phyloP scores from a whole-genome alignment of 306 rosid genomes.

The Ormosia emarginata region DNA sequence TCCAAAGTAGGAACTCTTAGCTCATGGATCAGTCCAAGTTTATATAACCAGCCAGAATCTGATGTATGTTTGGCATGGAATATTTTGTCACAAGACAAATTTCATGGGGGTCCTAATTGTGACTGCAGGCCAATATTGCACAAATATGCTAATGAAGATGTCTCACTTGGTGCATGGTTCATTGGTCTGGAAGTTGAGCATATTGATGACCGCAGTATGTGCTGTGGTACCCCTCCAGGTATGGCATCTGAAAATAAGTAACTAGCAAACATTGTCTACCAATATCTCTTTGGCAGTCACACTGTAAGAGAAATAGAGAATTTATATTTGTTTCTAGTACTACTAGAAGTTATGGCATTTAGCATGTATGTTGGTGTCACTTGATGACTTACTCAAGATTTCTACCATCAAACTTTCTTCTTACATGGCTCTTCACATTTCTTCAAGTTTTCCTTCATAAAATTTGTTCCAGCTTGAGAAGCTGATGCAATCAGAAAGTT shows the following conservation, averaged over 20 bases:
- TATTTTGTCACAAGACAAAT: background rate
- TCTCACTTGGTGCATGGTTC: constrained; percentile 96
- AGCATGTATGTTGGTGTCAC: background rate
- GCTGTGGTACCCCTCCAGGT: constrained; percentile 99
- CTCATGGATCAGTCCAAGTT: background rate
- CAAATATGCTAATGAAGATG: constrained; percentile 97
- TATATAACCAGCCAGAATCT: background rate
- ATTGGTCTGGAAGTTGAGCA: constrained; percentile 98
- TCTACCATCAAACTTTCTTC: background rate
- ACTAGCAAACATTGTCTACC: background rate
- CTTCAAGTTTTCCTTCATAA: background rate
- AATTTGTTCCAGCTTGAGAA: background rate
- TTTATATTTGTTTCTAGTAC: background rate
- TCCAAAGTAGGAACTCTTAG: background rate
- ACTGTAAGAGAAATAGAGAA: background rate
- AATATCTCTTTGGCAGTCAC: background rate
- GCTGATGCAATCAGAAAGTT: background rate
- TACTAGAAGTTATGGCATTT: background rate
- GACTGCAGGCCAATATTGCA: constrained; percentile 82
- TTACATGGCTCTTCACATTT: background rate
- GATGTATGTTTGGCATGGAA: background rate
- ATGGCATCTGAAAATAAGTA: constrained; percentile 10
- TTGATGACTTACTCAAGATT: background rate
- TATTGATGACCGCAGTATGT: constrained; percentile 94
- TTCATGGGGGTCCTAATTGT: constrained; percentile 22